Base-by-base conservation (phyloP, 129 eudicot genomes). In the Lactuca saligna region DNA sequence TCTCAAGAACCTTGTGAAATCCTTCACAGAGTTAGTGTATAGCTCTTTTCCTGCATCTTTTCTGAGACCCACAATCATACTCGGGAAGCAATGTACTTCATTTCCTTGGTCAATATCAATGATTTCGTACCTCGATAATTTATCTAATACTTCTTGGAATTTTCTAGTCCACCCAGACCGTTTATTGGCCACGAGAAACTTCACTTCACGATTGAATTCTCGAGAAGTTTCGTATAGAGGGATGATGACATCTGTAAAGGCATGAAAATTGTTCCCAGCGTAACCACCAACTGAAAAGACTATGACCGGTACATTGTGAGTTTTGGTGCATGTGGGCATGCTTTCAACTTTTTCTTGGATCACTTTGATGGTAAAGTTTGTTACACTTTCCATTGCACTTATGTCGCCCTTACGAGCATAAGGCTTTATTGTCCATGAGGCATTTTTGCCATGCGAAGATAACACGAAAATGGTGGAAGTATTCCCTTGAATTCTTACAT, bases 281-380 rank as follows among this genome's bases (percentile, higher is more conserved):
- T 82, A 86, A 20, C 94, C 98, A 41, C 91, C 84, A 33, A 68
- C 39, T 3, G 96, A 88, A 78, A 91, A 88, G 17, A 91, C 73
- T 17, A 91, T 60, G 17, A 80, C 96, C 0, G 96, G 91, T 32
- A 71, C 69, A 7, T 35, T 75, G 62, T 78, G 84, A 32, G 58
- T 67, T 33, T 44, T 42, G 56, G 84, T 76, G 82, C 98, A 91
- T 11, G 25, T 33, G 5, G 89, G 95, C 70, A 79, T 72, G 32
- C 60, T 71, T 31, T 59, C 17, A 2, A 60, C 56, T 60, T 25
- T 5, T 39, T 63, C 38, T 29, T 81, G 57, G 51, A 54, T 33
- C 7, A 38, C 6, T 42, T 44, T 77, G 1, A 86, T 17, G 2
- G 51, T 70, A 46, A 80, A 69, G 17, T 38, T 63, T 12, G 72